Evolutionary conservation across 148 eudicot genomes (phyloP), one percentile per base, ranked within the genome.

Genomic region (Polygonum aviculare): DNA sequence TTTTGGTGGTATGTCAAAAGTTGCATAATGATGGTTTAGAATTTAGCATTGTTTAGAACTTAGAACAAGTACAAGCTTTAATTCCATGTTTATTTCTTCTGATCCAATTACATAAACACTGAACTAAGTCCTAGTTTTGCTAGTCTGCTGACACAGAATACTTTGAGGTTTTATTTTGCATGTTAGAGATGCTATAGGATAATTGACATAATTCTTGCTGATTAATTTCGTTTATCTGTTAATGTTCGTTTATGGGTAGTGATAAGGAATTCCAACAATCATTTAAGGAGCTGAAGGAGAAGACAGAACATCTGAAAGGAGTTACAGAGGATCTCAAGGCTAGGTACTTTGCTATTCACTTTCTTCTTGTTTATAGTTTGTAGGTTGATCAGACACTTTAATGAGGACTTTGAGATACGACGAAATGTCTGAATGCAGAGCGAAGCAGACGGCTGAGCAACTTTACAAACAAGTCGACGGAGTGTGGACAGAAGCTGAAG

Each of bases 401-500:
- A 77, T 80, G 87, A 81, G 83, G 79, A 74, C 77, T 77, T 85
- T 93, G 90, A 90, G 86, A 83, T 41, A 41, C 90, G 84, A 84
- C 84, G 79, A 85, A 83, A 81, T 85, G 79, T 82, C 82, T 7
- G 79, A 84, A 89, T 92, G 96, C 97, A 95, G 98, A 92, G 82
- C 94, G 76, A 95, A 92, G 85, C 90, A 92, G 87, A 90, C 92
- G 52, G 82, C 96, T 50, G 91, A 92, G 91, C 88, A 95, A 86
- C 93, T 95, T 65, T 92, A 89, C 87, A 95, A 92, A 88, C 91
- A 79, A 67, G 97, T 92, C 51, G 98, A 92, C 81, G 96, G 96
- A 54, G 97, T 82, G 47, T 92, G 94, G 98, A 86, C 87, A 5
- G 98, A 90, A 82, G 96, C 98, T 74, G 98, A 95, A 89, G 89